phyloP scores from a whole-genome alignment of 2,329 filamentous ascomycete genomes.

The Phialemoniopsis sp. region DNA sequence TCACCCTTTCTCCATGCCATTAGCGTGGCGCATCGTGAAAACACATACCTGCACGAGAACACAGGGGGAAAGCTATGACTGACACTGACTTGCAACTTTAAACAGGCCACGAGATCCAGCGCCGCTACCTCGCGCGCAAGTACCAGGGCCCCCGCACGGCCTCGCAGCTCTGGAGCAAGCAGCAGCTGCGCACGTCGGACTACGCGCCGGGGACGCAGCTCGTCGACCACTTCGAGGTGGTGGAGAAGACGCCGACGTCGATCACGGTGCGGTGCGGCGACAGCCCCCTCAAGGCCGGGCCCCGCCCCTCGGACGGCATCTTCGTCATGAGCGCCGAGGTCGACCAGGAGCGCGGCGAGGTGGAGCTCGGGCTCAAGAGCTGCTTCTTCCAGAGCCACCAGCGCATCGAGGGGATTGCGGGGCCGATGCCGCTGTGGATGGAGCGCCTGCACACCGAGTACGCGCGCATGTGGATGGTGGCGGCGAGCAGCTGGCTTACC shows the following conservation, averaged over 20 bases:
- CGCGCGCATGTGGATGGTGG: conserved; percentile 29
- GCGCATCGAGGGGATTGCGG: conserved; percentile 25
- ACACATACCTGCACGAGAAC: not conserved
- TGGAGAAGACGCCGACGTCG: conserved; percentile 55
- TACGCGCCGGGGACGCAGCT: conserved; percentile 62
- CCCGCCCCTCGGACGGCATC: conserved; percentile 59
- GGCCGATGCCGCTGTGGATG: conserved; percentile 27
- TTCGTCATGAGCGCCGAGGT: conserved; percentile 61
- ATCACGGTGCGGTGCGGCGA: conserved; percentile 65
- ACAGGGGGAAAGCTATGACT: not conserved
- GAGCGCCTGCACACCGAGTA: conserved; percentile 33
- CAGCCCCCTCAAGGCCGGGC: conserved; percentile 51
- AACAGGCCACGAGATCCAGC: conserved; percentile 54
- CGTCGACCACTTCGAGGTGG: conserved; percentile 69
- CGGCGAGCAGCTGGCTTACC: too few relatives aligned
- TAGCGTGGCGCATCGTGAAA: too few relatives aligned
- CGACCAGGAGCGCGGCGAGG: conserved; percentile 54
- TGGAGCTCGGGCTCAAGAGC: conserved; percentile 63
- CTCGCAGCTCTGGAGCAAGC: conserved; percentile 56
- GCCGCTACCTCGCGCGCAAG: conserved; percentile 53
- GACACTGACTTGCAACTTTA: not conserved
- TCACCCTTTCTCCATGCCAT: not conserved
- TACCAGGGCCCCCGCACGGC: conserved; percentile 52
- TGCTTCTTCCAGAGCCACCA: conserved; percentile 47
- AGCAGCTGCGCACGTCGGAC: conserved; percentile 46